A percentile compares a stretch with the other conserved stretches of the same genome.
Evolutionary conservation across 164 flowering plant species (phyloP).

Genomic region (Pachysandra terminalis): DNA sequence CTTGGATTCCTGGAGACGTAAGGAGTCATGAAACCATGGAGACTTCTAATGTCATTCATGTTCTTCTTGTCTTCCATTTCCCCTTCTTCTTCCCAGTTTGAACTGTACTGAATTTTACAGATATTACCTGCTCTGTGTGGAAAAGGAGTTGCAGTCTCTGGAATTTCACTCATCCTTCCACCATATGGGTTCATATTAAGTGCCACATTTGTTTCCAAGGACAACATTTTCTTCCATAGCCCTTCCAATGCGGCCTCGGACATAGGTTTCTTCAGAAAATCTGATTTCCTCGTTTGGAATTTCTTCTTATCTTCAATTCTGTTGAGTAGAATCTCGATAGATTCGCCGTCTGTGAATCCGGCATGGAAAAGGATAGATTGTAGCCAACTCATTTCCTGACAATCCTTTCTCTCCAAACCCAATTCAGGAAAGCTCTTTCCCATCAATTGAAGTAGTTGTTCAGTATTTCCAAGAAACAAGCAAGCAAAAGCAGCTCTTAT

Average conservation of each 20-base stretch:
- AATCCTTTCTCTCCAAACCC: constrained; percentile 8
- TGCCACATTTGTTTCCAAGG: background rate
- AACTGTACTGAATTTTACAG: no score
- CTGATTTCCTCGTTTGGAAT: constrained; percentile 13
- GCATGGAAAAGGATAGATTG: constrained; percentile 2
- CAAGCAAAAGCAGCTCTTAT: no score
- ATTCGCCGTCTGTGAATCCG: background rate
- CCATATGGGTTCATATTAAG: constrained; percentile 13
- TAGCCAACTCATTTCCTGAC: constrained; percentile 17
- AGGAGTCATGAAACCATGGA: constrained; percentile 9
- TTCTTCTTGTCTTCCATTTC: no score
- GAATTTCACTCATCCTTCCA: constrained; percentile 14
- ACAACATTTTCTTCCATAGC: constrained; percentile 5
- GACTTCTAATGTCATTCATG: background rate
- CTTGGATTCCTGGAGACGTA: constrained; percentile 13
- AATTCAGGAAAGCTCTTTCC: constrained; percentile 13
- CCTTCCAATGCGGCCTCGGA: constrained; percentile 10
- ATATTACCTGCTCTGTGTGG: no score
- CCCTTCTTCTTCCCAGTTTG: no score
- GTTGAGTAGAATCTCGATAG: constrained; percentile 3
- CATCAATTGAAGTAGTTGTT: constrained; percentile 2
- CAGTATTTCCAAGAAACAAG: constrained; percentile 9
- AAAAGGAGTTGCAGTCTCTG: no score
- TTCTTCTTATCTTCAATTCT: background rate
- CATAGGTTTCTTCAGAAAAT: constrained; percentile 10